phyloP scores from a whole-genome alignment of 1,284 basidiomycete species.

The Microstroma glucosiphilum region DNA sequence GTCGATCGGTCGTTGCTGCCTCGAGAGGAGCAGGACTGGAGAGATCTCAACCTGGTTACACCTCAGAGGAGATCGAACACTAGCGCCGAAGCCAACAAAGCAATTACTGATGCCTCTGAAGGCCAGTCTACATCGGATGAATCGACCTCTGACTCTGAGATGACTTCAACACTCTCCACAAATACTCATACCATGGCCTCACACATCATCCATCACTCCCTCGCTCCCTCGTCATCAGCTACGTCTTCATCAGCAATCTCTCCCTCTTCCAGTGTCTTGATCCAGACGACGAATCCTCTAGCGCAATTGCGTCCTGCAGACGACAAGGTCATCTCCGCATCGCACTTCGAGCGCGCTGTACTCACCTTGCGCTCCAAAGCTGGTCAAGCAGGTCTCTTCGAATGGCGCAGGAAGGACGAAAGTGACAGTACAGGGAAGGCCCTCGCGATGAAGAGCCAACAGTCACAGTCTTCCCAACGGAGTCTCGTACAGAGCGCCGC shows the following conservation, averaged over 20 bases:
- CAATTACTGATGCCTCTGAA: not conserved
- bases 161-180: not conserved
- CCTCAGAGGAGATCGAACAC: constrained; percentile 5
- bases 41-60: constrained; percentile 36
- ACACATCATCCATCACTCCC: constrained; percentile 23
- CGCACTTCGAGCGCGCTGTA: constrained; percentile 36
- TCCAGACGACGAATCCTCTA: constrained; percentile 46
- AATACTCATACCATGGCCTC: constrained; percentile 37
- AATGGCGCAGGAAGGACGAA: not conserved
- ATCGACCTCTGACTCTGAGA: not conserved
- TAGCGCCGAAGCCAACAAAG: not conserved
- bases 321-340: constrained; percentile 17
- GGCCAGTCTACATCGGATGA: not conserved
- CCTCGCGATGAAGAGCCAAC: not conserved
- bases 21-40: constrained; percentile 19
- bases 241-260: too few relatives aligned
- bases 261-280: constrained; percentile 12
- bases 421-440: too few relatives aligned
- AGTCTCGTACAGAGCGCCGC: too few relatives aligned
- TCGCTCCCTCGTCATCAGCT: too few relatives aligned
- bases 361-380: constrained; percentile 16
- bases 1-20: constrained; percentile 29
- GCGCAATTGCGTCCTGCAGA: constrained; percentile 18
- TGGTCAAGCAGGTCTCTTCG: constrained; percentile 18
- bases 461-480: not conserved